Conservation (phyloP, 140 eudicot genomes). For the Flaveria floridana region DNA sequence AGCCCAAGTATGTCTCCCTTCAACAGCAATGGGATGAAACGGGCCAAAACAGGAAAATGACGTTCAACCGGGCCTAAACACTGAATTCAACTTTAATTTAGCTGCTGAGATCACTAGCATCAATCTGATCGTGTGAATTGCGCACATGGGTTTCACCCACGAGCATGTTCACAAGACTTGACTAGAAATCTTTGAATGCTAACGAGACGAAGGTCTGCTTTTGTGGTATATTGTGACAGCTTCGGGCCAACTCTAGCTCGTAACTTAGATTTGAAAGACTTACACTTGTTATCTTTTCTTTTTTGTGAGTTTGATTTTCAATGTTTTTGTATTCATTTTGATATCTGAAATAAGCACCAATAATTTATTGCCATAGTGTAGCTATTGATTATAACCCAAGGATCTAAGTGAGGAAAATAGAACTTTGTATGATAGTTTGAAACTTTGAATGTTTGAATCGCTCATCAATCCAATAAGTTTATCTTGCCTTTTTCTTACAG, state of each 20-base stretch:
- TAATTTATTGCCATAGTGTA: slow-evolving; percentile 31
- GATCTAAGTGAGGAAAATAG: neutral
- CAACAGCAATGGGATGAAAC: slow-evolving; percentile 71
- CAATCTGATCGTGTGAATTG: slow-evolving; percentile 31
- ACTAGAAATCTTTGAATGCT: slow-evolving; percentile 27
- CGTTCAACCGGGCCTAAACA: neutral
- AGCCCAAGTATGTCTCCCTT: slow-evolving; percentile 87
- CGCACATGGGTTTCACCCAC: slow-evolving; percentile 15
- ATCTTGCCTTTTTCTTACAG: slow-evolving; percentile 14
- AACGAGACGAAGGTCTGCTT: slow-evolving; percentile 25
- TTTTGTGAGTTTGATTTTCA: slow-evolving; percentile 23
- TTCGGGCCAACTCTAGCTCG: slow-evolving; percentile 3
- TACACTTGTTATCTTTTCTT: slow-evolving; percentile 20
- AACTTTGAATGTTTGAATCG: neutral
- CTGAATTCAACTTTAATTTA: slow-evolving; percentile 6
- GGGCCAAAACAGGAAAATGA: slow-evolving; percentile 85
- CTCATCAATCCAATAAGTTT: slow-evolving; percentile 17
- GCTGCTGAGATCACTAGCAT: slow-evolving; percentile 37
- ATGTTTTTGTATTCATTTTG: slow-evolving; percentile 29
- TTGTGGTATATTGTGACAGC: slow-evolving; percentile 27
- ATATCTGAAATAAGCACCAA: slow-evolving; percentile 30
- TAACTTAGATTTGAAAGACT: slow-evolving; percentile 37
- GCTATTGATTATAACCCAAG: slow-evolving; percentile 25
- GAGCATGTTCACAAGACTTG: slow-evolving; percentile 19
- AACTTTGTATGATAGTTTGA: slow-evolving; percentile 34